Evolutionary conservation across 257 asterid genomes (phyloP).

Genomic region (Avicennia marina): DNA sequence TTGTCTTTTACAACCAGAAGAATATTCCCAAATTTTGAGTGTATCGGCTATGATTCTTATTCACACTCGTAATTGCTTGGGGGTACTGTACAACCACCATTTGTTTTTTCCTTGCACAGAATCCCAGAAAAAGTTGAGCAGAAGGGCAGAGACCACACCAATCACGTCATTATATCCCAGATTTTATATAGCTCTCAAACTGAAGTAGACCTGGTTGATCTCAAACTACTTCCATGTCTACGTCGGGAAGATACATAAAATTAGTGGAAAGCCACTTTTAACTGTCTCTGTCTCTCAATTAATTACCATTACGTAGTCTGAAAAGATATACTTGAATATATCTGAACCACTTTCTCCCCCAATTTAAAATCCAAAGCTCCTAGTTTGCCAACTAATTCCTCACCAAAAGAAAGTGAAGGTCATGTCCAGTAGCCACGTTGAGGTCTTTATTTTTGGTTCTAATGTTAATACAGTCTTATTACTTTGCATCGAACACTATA

Average conservation of each 20-base stretch:
- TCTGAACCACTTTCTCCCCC: conserved; percentile 2
- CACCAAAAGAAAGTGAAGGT: not conserved
- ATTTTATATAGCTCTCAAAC: too few relatives aligned
- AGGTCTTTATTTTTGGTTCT: not conserved
- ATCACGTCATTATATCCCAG: too few relatives aligned
- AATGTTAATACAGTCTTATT: not conserved
- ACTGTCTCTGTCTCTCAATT: not conserved
- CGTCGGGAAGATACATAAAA: not conserved
- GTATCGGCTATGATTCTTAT: too few relatives aligned
- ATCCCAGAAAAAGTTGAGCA: not conserved
- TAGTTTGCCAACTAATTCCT: not conserved
- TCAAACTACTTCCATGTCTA: not conserved
- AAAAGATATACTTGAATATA: conserved; percentile 4
- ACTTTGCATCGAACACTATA: too few relatives aligned
- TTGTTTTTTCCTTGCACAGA: not conserved
- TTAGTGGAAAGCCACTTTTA: not conserved
- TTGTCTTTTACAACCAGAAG: too few relatives aligned
- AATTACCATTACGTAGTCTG: not conserved
- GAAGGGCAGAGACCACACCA: not conserved
- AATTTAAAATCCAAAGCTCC: conserved; percentile 14
- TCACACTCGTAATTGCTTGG: too few relatives aligned
- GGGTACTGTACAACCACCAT: not conserved
- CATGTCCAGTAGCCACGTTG: not conserved
- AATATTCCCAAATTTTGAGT: not conserved
- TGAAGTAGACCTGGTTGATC: too few relatives aligned